A percentile compares a stretch with the other conserved stretches of the same genome.
phyloP scores from a whole-genome alignment of 1,139 yeast genomes.

The Schwanniomyces etchellsii region DNA sequence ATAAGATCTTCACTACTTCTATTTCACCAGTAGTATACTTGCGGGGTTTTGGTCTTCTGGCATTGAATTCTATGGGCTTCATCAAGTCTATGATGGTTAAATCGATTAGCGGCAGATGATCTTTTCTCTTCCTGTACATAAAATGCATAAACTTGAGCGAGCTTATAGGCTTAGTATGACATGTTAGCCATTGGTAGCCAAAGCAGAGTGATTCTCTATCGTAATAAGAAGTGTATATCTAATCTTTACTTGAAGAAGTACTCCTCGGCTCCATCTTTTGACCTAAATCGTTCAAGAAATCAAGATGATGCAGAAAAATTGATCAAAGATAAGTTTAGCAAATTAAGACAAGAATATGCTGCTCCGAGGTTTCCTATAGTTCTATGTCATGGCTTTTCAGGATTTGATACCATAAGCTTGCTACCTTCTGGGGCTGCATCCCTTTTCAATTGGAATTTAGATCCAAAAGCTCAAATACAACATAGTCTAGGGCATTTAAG shows the following conservation, averaged over 20 bases:
- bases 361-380: slow-evolving; percentile 61
- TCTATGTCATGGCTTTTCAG: slow-evolving; percentile 79
- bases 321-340: too few species aligned
- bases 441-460: slow-evolving; percentile 16
- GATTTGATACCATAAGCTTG: slow-evolving; percentile 56
- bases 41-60: slow-evolving; percentile 70
- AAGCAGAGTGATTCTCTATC: too few species aligned
- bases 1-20: slow-evolving; percentile 78
- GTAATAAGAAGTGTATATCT: too few species aligned
- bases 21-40: slow-evolving; percentile 66
- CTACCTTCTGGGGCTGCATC: slow-evolving; percentile 11
- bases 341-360: background rate
- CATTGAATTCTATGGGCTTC: slow-evolving; percentile 57
- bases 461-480: slow-evolving; percentile 8
- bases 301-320: too few species aligned
- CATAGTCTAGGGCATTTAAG: slow-evolving; percentile 44
- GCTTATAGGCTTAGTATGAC: background rate
- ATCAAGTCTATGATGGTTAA: slow-evolving; percentile 49
- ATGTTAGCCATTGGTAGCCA: background rate
- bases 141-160: background rate
- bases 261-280: too few species aligned
- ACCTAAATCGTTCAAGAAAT: too few species aligned
- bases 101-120: slow-evolving; percentile 24
- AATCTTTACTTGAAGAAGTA: too few species aligned
- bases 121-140: slow-evolving; percentile 1